Evolutionary conservation across 768 basidiomycete genomes (phyloP).

Genomic region (Boletus sp.): DNA sequence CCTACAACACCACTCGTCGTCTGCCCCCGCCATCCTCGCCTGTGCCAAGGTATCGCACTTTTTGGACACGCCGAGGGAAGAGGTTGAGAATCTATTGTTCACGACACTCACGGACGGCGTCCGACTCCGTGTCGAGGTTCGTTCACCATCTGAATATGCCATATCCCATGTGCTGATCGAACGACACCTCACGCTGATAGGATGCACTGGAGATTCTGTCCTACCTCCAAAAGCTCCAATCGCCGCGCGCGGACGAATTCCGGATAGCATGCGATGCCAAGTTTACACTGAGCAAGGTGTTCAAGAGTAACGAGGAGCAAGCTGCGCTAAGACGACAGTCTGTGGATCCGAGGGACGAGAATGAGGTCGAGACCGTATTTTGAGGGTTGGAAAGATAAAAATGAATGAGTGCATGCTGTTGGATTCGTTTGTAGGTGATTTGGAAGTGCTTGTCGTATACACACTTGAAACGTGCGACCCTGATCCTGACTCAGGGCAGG

Average conservation of each 20-base stretch:
- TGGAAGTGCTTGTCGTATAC: neutral
- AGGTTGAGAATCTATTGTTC: constrained; percentile 61
- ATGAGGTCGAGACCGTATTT: constrained; percentile 23
- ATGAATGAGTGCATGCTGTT: no score
- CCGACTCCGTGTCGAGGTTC: constrained; percentile 47
- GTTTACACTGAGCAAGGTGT: constrained; percentile 64
- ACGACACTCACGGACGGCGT: constrained; percentile 42
- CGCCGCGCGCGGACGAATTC: constrained; percentile 60
- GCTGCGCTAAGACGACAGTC: constrained; percentile 33
- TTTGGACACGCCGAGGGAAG: constrained; percentile 48
- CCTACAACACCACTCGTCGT: constrained; percentile 57
- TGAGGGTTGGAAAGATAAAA: neutral
- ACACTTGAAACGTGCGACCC: neutral
- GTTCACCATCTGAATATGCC: neutral
- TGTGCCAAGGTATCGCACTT: constrained; percentile 53
- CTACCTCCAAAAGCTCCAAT: constrained; percentile 49
- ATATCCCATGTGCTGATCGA: neutral
- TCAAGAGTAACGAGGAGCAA: constrained; percentile 56
- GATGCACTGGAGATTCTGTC: constrained; percentile 46
- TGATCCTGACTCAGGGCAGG: constrained; percentile 27
- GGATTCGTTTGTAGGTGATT: neutral
- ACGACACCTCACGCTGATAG: constrained; percentile 38
- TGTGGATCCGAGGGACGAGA: constrained; percentile 19
- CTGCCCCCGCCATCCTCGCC: constrained; percentile 55
- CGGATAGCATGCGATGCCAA: constrained; percentile 46